Evolutionary conservation across 306 rosid genomes (phyloP).

Genomic region (Lathyrus sativus): DNA sequence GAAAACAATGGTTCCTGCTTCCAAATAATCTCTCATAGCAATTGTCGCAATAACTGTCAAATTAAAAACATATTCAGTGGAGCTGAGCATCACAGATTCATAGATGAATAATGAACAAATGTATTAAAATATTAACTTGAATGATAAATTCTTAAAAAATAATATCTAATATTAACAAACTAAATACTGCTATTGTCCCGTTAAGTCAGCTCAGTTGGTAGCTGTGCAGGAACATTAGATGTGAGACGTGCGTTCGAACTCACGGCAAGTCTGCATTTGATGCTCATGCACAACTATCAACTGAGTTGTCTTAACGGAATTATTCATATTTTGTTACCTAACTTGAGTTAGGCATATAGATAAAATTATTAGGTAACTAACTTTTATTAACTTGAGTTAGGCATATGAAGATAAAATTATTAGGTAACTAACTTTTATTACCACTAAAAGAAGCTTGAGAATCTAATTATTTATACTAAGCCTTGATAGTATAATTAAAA

Average conservation of each 20-base stretch:
- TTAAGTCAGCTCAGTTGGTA: too few relatives aligned
- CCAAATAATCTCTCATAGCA: conserved; percentile 70
- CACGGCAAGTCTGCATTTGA: too few relatives aligned
- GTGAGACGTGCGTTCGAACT: too few relatives aligned
- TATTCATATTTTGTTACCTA: too few relatives aligned
- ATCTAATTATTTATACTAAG: background rate
- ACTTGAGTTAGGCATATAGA: background rate
- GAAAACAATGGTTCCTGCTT: conserved; percentile 91
- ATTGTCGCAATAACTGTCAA: conserved; percentile 76
- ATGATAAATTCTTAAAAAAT: too few relatives aligned
- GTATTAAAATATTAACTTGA: too few relatives aligned
- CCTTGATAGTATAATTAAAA: background rate
- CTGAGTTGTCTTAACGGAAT: too few relatives aligned
- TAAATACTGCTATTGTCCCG: too few relatives aligned
- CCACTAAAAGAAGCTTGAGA: background rate
- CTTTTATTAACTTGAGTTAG: background rate
- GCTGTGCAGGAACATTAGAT: too few relatives aligned
- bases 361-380: background rate
- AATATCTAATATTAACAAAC: too few relatives aligned
- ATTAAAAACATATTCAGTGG: background rate
- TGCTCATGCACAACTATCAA: too few relatives aligned
- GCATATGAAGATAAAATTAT: background rate
- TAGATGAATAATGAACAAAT: too few relatives aligned
- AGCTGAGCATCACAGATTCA: background rate
- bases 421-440: background rate